Conservation (phyloP, 441 rosid genomes). For the Isatis lusitanica region DNA sequence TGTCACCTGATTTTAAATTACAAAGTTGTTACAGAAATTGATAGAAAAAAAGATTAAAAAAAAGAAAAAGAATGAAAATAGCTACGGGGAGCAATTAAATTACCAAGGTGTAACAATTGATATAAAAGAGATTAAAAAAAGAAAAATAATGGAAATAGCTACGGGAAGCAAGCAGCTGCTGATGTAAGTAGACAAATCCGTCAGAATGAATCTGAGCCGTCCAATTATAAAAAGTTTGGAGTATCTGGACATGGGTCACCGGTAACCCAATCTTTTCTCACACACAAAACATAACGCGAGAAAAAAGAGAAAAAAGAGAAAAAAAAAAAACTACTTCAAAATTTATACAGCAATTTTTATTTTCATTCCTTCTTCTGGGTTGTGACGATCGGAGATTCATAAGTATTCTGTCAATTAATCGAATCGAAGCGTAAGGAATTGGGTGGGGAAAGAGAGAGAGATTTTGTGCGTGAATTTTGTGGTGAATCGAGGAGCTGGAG, state of each 20-base stretch:
- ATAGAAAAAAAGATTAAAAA: no score
- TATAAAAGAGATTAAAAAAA: no score
- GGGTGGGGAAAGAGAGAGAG: not conserved
- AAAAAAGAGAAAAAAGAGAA: not conserved
- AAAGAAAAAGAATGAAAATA: no score
- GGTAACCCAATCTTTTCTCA: constrained; percentile 40
- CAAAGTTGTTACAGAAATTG: no score
- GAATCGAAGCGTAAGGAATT: constrained; percentile 5
- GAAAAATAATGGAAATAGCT: no score
- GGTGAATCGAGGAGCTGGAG: not conserved
- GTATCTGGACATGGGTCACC: constrained; percentile 47
- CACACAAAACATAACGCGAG: constrained; percentile 30
- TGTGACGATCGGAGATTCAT: constrained; percentile 15
- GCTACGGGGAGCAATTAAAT: no score
- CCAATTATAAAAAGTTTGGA: constrained; percentile 6
- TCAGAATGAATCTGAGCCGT: constrained; percentile 42
- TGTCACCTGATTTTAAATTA: no score
- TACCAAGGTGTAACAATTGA: no score
- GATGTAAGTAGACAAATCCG: constrained; percentile 37
- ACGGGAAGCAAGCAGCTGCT: constrained; percentile 3
- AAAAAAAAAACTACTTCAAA: not conserved
- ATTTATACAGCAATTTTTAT: not conserved
- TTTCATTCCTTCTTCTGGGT: not conserved
- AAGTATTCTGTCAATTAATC: constrained; percentile 9
- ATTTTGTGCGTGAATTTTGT: not conserved